These are phyloP conservation scores for Pleurotus platypus DNA, from an alignment of 768 basidiomycete species.

Conservation along the genomic window DNA sequence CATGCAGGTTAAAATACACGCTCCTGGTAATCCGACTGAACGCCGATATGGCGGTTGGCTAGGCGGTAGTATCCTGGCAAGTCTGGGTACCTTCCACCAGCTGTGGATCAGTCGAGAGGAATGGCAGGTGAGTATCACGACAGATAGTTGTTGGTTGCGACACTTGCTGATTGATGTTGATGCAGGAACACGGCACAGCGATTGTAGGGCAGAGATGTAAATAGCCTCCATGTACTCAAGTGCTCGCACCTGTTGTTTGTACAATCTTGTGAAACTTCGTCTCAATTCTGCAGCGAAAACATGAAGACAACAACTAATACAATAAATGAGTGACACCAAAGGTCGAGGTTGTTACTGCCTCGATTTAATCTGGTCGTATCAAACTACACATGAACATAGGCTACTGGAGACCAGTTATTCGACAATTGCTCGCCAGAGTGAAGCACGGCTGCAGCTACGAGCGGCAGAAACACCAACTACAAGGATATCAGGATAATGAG, in stretches of 20 bases:
- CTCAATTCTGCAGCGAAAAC: background rate
- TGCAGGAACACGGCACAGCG: conserved; percentile 75
- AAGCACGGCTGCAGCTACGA: conserved; percentile 1
- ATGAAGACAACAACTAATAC: conserved; percentile 7
- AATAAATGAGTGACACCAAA: conserved; percentile 3
- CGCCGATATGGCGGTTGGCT: conserved; percentile 92
- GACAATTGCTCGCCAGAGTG: background rate
- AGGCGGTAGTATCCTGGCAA: conserved; percentile 92
- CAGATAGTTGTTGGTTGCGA: background rate
- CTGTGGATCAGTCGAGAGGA: conserved; percentile 94
- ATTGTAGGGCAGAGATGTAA: conserved; percentile 88
- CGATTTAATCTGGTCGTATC: background rate
- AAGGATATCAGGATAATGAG: background rate
- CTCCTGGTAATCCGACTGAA: conserved; percentile 87
- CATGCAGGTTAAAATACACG: conserved; percentile 80
- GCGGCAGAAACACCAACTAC: background rate
- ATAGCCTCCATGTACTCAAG: conserved; percentile 27
- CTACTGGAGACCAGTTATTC: background rate
- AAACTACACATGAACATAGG: background rate
- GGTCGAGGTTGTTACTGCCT: background rate
- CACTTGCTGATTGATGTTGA: conserved; percentile 1
- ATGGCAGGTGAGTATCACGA: conserved; percentile 63
- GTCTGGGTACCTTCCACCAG: conserved; percentile 96
- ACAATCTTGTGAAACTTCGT: too few species aligned
- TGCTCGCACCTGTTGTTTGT: too few species aligned